phyloP scores from a whole-genome alignment of 2,329 filamentous ascomycete genomes.

The Calonectria fujianensis region DNA sequence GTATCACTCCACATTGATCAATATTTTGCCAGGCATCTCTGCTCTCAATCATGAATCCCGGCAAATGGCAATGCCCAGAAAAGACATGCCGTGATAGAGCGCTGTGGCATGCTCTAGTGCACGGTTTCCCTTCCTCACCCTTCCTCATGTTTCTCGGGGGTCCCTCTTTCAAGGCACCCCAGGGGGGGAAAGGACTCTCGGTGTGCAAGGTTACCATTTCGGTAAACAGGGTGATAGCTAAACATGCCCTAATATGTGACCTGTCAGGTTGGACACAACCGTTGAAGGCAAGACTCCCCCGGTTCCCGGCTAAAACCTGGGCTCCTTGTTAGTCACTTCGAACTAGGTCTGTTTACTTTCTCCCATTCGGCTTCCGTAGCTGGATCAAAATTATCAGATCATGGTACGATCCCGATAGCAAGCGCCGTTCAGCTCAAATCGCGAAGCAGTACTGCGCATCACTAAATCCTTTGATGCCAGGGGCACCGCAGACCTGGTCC shows the following conservation, averaged over 20 bases:
- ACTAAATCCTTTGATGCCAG: conserved; percentile 7
- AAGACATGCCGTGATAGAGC: neutral
- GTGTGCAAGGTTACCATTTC: conserved; percentile 17
- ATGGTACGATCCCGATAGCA: conserved; percentile 27
- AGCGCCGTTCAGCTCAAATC: neutral
- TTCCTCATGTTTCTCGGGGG: neutral
- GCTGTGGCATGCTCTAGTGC: neutral
- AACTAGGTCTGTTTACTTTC: conserved; percentile 20
- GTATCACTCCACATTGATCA: neutral
- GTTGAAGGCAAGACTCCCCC: conserved; percentile 17
- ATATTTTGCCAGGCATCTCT: neutral
- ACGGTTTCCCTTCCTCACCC: conserved; percentile 4
- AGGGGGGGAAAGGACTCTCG: neutral
- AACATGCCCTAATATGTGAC: conserved; percentile 25
- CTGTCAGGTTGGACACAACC: conserved; percentile 27
- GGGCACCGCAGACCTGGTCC: conserved; percentile 23
- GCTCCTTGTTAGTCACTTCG: conserved; percentile 2
- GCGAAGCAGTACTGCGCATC: neutral
- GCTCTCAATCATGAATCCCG: neutral
- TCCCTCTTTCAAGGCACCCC: conserved; percentile 8
- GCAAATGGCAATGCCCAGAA: neutral
- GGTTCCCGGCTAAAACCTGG: conserved; percentile 27
- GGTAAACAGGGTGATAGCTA: conserved; percentile 5
- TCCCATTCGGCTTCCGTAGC: conserved; percentile 11
- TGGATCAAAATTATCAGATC: conserved; percentile 21